Base-by-base conservation (phyloP, 2,329 filamentous ascomycete genomes). In the Pestalotiopsis sp. region DNA sequence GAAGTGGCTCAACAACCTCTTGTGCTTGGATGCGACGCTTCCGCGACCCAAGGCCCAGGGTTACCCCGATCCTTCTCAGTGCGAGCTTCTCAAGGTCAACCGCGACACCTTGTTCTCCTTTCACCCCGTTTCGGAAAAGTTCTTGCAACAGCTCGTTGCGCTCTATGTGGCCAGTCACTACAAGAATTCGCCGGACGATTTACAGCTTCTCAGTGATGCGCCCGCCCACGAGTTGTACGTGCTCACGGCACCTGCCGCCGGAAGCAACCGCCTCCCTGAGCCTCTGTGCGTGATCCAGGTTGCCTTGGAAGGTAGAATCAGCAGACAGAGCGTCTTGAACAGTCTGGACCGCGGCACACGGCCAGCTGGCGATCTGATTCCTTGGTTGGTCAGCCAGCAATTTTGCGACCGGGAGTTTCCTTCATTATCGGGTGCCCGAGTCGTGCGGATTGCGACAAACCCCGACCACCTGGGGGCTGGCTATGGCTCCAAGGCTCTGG, bases 371-470 rank as follows among this genome's bases (percentile, higher is more conserved):
- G 96, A 99, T 79, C 23, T 66, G 20, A 99, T 99, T 68, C 96
- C 96, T 0, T 99, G 96, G 96, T 88, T 98, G 39, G 93, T 99
- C 71, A 97, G 94, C 78, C 95, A 98, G 78, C 96, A 99, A 78
- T 99, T 97, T 84, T 96, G 98, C 77, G 96, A 99, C 75, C 94
- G 97, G 72, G 94, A 98, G 72, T 99, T 99, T 78, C 96, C 95
- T 13, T 91, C 93, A 55, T 86, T 99, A 0, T 98, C 95, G 14
- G 97, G 96, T 67, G 96, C 95, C 41, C 90, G 96, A 70, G 84
- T 99, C 61, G 95, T 99, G 17, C 90, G 96, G 63, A 98, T 99
- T 75, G 96, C 97, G 23, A 98, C 96, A 0, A 97, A 98, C 78
- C 96, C 97, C 0, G 95, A 98, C 73, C 98, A 97, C 74, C 86